A percentile compares a stretch with the other conserved stretches of the same genome.
These are phyloP conservation scores for Plasmodium gaboni DNA, from an alignment of 169 alveolate species.

Conservation along the genomic window DNA sequence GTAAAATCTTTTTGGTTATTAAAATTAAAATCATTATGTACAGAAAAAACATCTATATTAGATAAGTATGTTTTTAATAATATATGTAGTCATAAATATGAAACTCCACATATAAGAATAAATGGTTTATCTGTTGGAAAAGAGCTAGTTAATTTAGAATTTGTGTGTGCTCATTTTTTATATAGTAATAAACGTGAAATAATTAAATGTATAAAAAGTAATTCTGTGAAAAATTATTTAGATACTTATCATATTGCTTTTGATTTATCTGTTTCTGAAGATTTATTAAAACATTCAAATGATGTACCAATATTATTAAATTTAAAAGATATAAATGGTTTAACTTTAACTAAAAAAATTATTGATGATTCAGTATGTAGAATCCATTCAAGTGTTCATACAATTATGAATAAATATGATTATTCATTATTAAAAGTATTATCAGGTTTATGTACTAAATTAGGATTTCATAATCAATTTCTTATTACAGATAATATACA, in stretches of 20 bases:
- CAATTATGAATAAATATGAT: constrained; percentile 58
- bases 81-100: constrained; percentile 34
- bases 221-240: constrained; percentile 44
- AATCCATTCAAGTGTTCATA: constrained; percentile 69
- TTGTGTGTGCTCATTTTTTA: constrained; percentile 74
- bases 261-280: constrained; percentile 59
- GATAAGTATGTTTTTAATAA: constrained; percentile 61
- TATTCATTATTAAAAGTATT: constrained; percentile 47
- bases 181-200: constrained; percentile 64
- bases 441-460: constrained; percentile 65
- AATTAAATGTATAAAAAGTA: constrained; percentile 65
- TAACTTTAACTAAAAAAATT: constrained; percentile 29
- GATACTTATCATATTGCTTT: constrained; percentile 71
- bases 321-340: constrained; percentile 42
- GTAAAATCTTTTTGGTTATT: constrained; percentile 45
- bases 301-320: constrained; percentile 35
- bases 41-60: constrained; percentile 74
- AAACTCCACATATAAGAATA: constrained; percentile 36
- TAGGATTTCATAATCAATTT: constrained; percentile 69
- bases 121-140: constrained; percentile 27
- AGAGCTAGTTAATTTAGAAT: constrained; percentile 35
- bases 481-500: constrained; percentile 69
- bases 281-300: constrained; percentile 43
- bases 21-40: constrained; percentile 64
- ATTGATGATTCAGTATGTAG: constrained; percentile 70